These are phyloP conservation scores for Herpetomonas tarakana DNA, from an alignment of 208 protist genomes.

Conservation along the genomic window DNA sequence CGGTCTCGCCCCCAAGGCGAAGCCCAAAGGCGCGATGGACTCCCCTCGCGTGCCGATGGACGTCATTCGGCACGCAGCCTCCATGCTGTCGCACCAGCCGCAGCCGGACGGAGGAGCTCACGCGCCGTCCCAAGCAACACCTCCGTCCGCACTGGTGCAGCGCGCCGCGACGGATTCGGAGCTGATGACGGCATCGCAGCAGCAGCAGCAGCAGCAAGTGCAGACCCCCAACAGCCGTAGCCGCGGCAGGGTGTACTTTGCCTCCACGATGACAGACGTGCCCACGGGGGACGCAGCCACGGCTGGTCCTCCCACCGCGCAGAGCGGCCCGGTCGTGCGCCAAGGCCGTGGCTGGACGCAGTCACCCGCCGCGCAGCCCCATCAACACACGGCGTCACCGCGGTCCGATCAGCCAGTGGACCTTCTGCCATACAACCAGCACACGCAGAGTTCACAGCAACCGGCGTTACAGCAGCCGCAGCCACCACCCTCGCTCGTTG, in stretches of 20 bases:
- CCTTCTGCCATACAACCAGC: background rate
- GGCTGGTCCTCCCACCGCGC: background rate
- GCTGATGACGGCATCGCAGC: background rate
- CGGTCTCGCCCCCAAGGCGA: constrained; percentile 69
- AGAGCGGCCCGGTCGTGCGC: background rate
- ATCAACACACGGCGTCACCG: background rate
- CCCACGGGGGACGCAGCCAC: background rate
- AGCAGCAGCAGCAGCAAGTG: background rate
- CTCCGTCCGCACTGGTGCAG: background rate
- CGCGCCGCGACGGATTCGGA: background rate
- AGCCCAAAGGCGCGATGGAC: constrained; percentile 55
- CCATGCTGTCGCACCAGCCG: constrained; percentile 20
- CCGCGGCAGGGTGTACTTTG: background rate
- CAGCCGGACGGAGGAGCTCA: background rate
- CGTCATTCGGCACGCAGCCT: constrained; percentile 65
- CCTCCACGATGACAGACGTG: background rate
- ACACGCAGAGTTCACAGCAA: background rate
- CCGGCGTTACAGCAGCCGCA: background rate
- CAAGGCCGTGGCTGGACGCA: background rate
- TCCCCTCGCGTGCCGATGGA: constrained; percentile 54
- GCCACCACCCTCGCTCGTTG: constrained; percentile 25
- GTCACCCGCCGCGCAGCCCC: no score
- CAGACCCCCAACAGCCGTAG: background rate
- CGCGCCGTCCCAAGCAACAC: background rate
- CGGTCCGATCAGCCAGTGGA: background rate